A percentile compares a stretch with the other conserved stretches of the same genome.
Evolutionary conservation across 352 stramenopile genomes (phyloP).

Genomic region (Pythium sukuiense): DNA sequence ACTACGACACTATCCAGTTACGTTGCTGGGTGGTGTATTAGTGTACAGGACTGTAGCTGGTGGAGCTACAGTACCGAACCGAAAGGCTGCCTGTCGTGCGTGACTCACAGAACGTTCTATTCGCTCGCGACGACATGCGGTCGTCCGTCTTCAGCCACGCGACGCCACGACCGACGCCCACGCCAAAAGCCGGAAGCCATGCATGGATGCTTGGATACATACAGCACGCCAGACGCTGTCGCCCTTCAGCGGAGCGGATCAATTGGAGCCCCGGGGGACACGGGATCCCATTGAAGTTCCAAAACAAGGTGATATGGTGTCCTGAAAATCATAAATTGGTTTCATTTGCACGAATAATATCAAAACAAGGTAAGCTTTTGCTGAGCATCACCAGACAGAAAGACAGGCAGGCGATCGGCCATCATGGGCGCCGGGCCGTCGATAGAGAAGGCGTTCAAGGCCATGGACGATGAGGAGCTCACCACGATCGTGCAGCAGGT

Average conservation of each 20-base stretch:
- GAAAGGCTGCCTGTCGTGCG: conserved; percentile 3
- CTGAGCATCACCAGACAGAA: neutral
- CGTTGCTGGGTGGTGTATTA: neutral
- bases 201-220: neutral
- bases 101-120: conserved; percentile 7
- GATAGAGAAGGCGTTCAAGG: conserved; percentile 53
- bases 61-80: neutral
- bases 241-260: neutral
- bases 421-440: conserved; percentile 36
- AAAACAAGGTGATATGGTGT: conserved; percentile 1
- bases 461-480: conserved; percentile 66
- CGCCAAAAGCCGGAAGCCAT: neutral
- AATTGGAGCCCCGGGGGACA: neutral
- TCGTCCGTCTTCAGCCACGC: neutral
- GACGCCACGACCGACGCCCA: neutral
- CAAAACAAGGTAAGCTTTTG: conserved; percentile 15
- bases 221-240: neutral
- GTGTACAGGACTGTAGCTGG: neutral
- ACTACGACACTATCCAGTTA: neutral
- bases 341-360: no score
- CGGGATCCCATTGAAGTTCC: neutral
- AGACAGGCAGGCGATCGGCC: neutral
- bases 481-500: conserved; percentile 44
- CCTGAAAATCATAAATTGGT: no score
- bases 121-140: neutral